Evolutionary conservation across 1,284 basidiomycete genomes (phyloP).

Genomic region (Clitocybe nebularis): DNA sequence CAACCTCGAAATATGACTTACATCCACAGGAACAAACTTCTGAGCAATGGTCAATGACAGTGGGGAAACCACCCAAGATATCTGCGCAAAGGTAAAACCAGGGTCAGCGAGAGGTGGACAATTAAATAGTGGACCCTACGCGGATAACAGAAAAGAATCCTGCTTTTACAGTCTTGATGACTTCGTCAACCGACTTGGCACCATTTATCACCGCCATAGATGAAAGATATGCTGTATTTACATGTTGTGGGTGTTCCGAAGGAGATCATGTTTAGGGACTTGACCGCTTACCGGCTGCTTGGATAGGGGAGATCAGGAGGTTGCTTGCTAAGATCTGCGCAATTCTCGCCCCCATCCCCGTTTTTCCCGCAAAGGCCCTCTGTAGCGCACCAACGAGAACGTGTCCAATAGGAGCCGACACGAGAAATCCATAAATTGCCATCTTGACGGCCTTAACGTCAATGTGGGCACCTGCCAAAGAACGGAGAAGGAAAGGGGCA

Average conservation of each 20-base stretch:
- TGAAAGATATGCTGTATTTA: constrained; percentile 54
- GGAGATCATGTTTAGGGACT: neutral
- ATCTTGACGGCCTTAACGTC: constrained; percentile 73
- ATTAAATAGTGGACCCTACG: constrained; percentile 32
- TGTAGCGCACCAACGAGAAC: constrained; percentile 70
- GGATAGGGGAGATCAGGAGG: constrained; percentile 75
- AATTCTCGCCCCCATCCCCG: constrained; percentile 63
- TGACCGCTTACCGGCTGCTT: constrained; percentile 55
- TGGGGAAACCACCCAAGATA: constrained; percentile 76
- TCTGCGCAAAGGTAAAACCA: constrained; percentile 28
- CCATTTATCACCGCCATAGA: constrained; percentile 87
- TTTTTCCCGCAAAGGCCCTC: constrained; percentile 73
- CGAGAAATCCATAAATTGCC: constrained; percentile 78
- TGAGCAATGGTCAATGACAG: constrained; percentile 70
- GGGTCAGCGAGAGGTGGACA: constrained; percentile 1
- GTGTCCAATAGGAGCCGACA: constrained; percentile 84
- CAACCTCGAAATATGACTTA: constrained; percentile 22
- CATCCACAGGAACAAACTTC: constrained; percentile 68
- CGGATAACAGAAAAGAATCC: constrained; percentile 76
- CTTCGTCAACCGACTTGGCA: constrained; percentile 61
- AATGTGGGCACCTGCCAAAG: constrained; percentile 55
- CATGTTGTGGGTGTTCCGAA: neutral
- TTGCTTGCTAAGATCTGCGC: constrained; percentile 78
- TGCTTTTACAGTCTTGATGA: constrained; percentile 67
- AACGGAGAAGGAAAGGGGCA: constrained; percentile 48